Evolutionary conservation across 163 green algal genomes (phyloP), one percentile per base, ranked within the genome.

Genomic region (Scenedesmus sp.): DNA sequence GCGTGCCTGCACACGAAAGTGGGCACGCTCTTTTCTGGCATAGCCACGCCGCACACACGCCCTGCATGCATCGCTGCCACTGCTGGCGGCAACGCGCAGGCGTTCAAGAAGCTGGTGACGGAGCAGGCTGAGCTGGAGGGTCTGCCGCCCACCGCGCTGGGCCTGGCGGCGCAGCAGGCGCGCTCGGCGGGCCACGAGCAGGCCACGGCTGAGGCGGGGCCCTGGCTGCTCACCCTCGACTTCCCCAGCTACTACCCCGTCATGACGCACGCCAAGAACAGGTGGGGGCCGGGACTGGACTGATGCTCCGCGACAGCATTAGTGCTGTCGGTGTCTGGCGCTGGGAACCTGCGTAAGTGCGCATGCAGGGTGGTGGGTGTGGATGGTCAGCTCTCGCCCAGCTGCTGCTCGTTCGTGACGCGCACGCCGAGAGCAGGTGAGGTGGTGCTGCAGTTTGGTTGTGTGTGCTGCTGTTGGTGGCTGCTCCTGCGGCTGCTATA

Each of bases 211-310:
- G 98, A 99, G 95, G 85, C 91, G 0, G 98, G 98, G 0, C 98
- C 98, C 35, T 99, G 97, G 98, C 92, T 99, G 15, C 95, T 99
- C 92, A 99, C 97, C 0, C 95, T 99, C 40, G 98, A 99, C 95
- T 96, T 98, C 83, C 97, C 98, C 53, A 97, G 92, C 61, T 99
- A 98, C 95, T 94, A 98, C 49, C 96, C 98, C 0, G 93, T 99
- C 18, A 94, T 97, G 90, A 96, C 93, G 51, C 97, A 99, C 93
- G 95, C 94, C 87, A 98, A 97, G 93, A 98, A 98, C 94, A 93
- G 97, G 22, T 88, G 42, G 10, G 86, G 5, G 46, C 16, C 13
- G 7, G 26, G 30, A 24, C 30, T 37, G n/a, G n/a, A n/a, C n/a
- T n/a, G n/a, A n/a, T n/a, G n/a, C n/a, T n/a, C n/a, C n/a, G n/a